These are phyloP conservation scores for Mycena galericulata DNA, from an alignment of 768 basidiomycete genomes.

Conservation along the genomic window DNA sequence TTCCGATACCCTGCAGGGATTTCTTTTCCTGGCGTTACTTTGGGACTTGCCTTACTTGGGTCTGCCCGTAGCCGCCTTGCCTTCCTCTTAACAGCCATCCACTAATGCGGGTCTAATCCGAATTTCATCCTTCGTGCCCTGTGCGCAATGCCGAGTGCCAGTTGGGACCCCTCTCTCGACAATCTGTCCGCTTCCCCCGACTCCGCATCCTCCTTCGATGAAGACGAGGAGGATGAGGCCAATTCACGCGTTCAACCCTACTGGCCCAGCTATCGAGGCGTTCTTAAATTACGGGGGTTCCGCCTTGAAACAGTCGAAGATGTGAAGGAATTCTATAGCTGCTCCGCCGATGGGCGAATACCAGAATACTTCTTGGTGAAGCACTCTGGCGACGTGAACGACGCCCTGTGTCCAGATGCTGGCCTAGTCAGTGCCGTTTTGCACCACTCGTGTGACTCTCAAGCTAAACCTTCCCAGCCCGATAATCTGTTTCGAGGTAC, in stretches of 20 bases:
- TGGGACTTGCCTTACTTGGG: constrained; percentile 28
- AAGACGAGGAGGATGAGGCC: constrained; percentile 67
- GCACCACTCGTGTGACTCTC: neutral
- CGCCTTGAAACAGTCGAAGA: constrained; percentile 77
- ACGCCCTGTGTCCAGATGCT: constrained; percentile 75
- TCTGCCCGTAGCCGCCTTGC: neutral
- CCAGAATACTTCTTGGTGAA: constrained; percentile 26
- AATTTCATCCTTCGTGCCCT: neutral
- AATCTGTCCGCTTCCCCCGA: constrained; percentile 8
- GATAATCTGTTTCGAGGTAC: constrained; percentile 81
- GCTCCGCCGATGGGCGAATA: constrained; percentile 40
- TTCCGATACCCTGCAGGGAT: constrained; percentile 2
- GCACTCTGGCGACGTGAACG: constrained; percentile 55
- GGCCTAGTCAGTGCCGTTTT: constrained; percentile 66
- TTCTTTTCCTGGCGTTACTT: constrained; percentile 25
- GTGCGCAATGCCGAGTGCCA: constrained; percentile 5
- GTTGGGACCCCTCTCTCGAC: constrained; percentile 6
- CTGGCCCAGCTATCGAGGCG: constrained; percentile 67
- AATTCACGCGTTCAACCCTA: constrained; percentile 71
- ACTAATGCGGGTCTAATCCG: constrained; percentile 5
- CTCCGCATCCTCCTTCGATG: constrained; percentile 61
- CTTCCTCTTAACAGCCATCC: constrained; percentile 16
- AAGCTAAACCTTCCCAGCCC: constrained; percentile 55
- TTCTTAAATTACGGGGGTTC: constrained; percentile 65
- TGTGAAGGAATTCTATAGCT: constrained; percentile 68